These are phyloP conservation scores for Forsythia suspensa DNA, from an alignment of 257 asterid species.

Conservation along the genomic window DNA sequence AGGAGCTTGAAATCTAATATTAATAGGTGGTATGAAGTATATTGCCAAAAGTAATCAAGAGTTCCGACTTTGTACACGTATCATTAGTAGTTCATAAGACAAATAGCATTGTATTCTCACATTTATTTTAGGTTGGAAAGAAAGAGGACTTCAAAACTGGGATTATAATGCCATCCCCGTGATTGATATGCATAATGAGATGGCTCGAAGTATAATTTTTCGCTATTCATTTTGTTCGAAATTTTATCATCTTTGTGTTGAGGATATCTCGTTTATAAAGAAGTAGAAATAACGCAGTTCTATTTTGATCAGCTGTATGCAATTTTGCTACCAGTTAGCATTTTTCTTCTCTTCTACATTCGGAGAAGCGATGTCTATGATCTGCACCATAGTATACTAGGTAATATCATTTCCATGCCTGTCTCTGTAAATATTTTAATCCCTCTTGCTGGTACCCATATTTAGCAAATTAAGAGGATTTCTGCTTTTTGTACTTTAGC, in stretches of 20 bases:
- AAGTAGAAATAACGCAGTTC: slow-evolving; percentile 15
- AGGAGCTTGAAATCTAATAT: too few species aligned
- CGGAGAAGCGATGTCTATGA: slow-evolving; percentile 77
- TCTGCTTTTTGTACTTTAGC: not conserved
- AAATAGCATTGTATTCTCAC: too few species aligned
- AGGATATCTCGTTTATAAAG: not conserved
- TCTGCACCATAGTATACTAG: slow-evolving; percentile 75
- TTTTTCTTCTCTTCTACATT: slow-evolving; percentile 62
- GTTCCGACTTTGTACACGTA: too few species aligned
- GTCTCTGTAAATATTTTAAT: not conserved
- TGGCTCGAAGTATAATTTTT: too few species aligned
- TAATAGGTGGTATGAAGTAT: too few species aligned
- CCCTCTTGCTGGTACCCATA: not conserved
- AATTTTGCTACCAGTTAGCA: slow-evolving; percentile 59
- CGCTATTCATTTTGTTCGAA: not conserved
- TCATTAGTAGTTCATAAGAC: too few species aligned
- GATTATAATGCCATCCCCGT: too few species aligned
- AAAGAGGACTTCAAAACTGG: too few species aligned
- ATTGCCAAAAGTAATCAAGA: too few species aligned
- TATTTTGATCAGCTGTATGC: slow-evolving; percentile 58
- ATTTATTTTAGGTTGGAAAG: too few species aligned
- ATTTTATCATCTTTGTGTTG: not conserved
- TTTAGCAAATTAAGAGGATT: not conserved
- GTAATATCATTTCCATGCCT: slow-evolving; percentile 36
- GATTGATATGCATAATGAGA: too few species aligned